Conservation (phyloP, 352 stramenopile genomes). For the Phytophthora parvispora region DNA sequence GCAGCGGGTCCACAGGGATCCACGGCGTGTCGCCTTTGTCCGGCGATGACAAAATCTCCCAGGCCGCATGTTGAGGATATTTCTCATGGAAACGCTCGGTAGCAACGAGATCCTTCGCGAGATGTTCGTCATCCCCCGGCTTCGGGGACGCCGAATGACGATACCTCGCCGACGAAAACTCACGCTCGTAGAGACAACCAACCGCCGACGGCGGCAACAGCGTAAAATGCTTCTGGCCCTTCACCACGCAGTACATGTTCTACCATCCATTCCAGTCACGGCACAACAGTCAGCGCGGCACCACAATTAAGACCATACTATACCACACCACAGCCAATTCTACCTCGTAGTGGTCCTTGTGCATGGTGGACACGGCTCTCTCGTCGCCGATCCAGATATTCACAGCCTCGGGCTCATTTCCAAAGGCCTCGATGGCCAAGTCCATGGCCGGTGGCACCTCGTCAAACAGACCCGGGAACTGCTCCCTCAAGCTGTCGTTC, state of each 20-base stretch:
- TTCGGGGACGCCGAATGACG: constrained; percentile 39
- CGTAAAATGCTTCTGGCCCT: constrained; percentile 97
- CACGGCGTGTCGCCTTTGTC: constrained; percentile 74
- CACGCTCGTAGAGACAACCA: constrained; percentile 90
- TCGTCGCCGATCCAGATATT: constrained; percentile 99
- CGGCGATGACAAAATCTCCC: constrained; percentile 55
- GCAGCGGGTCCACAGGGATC: constrained; percentile 85
- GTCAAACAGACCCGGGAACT: constrained; percentile 73
- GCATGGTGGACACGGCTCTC: constrained; percentile 95
- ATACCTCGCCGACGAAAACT: constrained; percentile 76
- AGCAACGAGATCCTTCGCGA: constrained; percentile 30
- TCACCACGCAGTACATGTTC: constrained; percentile 98
- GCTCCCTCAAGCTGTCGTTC: constrained; percentile 82
- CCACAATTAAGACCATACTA: too few species aligned
- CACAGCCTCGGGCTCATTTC: constrained; percentile 88
- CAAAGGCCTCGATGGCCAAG: constrained; percentile 75
- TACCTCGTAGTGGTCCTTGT: constrained; percentile 99
- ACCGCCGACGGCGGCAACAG: constrained; percentile 91
- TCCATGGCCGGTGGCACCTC: constrained; percentile 72
- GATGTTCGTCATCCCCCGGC: constrained; percentile 13
- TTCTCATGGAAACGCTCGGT: constrained; percentile 64
- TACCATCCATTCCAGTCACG: constrained; percentile 27
- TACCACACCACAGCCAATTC: neutral
- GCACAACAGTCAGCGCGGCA: neutral
- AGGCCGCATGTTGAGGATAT: constrained; percentile 57